Base-by-base conservation (phyloP, 768 basidiomycete species). In the Rhizopogon vesiculosus region DNA sequence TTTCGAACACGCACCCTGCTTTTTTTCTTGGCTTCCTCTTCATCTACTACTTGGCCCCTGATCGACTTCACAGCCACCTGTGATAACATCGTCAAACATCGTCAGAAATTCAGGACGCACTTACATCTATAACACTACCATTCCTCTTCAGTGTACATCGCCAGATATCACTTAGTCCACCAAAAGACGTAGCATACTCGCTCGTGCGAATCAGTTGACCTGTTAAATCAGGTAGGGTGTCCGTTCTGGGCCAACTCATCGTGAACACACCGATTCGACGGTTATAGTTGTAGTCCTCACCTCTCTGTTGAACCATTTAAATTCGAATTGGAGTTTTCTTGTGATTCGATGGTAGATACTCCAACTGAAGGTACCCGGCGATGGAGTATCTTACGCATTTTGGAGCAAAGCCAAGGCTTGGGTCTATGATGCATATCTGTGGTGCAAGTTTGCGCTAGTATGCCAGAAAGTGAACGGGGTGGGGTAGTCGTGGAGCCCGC, bases 111-210 rank as follows among this genome's bases (percentile, higher is more conserved):
- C 2, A 42, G 31, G 6, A 28, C 9, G 7, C 13, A 5, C 45
- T 33, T 10, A 49, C 48, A 35, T 10, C 48, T 8, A 49, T 5
- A 44, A 53, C 39, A 4, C 31, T 2, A 35, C 45, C 12, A n/a
- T 16, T 33, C 2, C 0, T 53, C 39, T 7, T 42, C 29, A 62
- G 41, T 16, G 38, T n/a, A 19, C 69, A 71, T 5, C 52, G 39
- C 67, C 69, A 68, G 51, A 68, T 43, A 3, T 68, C 67, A 16
- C 67, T 71, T 56, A 71, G 69, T 22, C 67, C 69, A 1, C 67
- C 67, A 40, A 61, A 56, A 0, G 67, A 69, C 0, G 31, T 56
- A 31, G 69, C 69, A 54, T 68, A 63, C 8, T 45, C 39, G 18
- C 59, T 8, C 7, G 25, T 55, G 44, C 12, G 66, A 51, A 18